A percentile compares a stretch with the other conserved stretches of the same genome.
Evolutionary conservation across 2,329 filamentous ascomycete species (phyloP).

Genomic region (Cladosporium sp.): DNA sequence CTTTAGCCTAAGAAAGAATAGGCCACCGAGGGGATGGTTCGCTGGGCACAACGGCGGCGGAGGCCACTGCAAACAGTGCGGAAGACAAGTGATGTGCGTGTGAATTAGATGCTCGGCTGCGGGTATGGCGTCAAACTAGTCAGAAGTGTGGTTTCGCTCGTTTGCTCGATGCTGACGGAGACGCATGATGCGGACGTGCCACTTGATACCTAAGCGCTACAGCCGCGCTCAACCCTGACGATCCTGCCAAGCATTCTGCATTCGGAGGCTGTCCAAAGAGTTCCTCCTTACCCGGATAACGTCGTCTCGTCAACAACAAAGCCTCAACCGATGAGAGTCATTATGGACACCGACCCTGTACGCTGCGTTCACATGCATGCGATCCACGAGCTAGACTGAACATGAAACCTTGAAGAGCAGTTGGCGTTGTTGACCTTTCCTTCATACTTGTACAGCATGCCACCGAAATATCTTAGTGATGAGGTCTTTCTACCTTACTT

Average conservation of each 20-base stretch:
- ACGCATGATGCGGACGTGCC: neutral
- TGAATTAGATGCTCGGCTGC: constrained; percentile 8
- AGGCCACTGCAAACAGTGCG: constrained; percentile 5
- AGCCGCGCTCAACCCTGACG: neutral
- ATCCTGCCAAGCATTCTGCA: neutral
- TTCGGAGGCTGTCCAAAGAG: no score
- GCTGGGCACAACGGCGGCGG: constrained; percentile 2
- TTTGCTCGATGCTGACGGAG: constrained; percentile 6
- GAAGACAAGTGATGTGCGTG: neutral
- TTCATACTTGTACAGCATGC: no score
- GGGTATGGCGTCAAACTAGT: constrained; percentile 9
- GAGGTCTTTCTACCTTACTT: no score
- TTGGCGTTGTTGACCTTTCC: no score
- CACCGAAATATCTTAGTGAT: no score
- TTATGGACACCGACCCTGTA: no score
- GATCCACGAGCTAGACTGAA: neutral
- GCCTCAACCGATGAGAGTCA: no score
- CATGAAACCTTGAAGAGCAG: no score
- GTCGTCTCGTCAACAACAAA: neutral
- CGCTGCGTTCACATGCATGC: no score
- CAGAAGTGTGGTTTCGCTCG: neutral
- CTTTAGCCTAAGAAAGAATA: constrained; percentile 15
- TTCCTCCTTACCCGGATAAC: no score
- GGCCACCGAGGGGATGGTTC: neutral
- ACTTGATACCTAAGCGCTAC: constrained; percentile 1